Evolutionary conservation across 495 filamentous ascomycete genomes (phyloP).

Genomic region (Neurospora sp.): DNA sequence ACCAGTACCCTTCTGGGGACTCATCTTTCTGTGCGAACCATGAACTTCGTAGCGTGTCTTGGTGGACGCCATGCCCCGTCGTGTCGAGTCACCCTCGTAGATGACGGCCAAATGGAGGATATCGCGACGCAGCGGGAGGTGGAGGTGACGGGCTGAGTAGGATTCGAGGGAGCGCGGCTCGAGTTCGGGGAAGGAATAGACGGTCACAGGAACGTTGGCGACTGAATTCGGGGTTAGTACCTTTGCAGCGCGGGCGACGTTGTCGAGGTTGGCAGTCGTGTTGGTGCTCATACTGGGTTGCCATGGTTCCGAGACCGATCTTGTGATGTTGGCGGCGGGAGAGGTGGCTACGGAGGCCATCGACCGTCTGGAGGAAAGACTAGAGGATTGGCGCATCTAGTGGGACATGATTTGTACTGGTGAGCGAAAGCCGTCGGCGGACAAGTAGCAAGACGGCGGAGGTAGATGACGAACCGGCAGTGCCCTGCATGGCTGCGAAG

Average conservation of each 20-base stretch:
- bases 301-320: slow-evolving; percentile 22
- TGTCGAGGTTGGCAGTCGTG: slow-evolving; percentile 9
- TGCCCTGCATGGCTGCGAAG: slow-evolving; percentile 30
- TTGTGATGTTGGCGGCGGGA: slow-evolving; percentile 32
- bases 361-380: slow-evolving; percentile 39
- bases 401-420: not conserved
- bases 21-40: slow-evolving; percentile 67
- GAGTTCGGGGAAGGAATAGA: slow-evolving; percentile 83
- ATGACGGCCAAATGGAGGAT: slow-evolving; percentile 87
- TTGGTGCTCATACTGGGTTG: slow-evolving; percentile 12
- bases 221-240: slow-evolving; percentile 26
- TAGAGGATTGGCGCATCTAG: not conserved
- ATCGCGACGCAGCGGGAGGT: slow-evolving; percentile 79
- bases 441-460: not conserved
- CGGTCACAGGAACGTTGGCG: slow-evolving; percentile 61
- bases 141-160: slow-evolving; percentile 72
- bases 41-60: slow-evolving; percentile 79
- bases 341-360: slow-evolving; percentile 64
- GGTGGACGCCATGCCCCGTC: slow-evolving; percentile 75
- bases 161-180: slow-evolving; percentile 70
- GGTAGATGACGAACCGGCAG: slow-evolving; percentile 11
- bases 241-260: not conserved
- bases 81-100: slow-evolving; percentile 83
- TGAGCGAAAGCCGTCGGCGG: not conserved
- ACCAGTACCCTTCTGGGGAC: slow-evolving; percentile 78